Evolutionary conservation across 2,329 filamentous ascomycete species (phyloP).

Genomic region (Parastagonospora nodorum): DNA sequence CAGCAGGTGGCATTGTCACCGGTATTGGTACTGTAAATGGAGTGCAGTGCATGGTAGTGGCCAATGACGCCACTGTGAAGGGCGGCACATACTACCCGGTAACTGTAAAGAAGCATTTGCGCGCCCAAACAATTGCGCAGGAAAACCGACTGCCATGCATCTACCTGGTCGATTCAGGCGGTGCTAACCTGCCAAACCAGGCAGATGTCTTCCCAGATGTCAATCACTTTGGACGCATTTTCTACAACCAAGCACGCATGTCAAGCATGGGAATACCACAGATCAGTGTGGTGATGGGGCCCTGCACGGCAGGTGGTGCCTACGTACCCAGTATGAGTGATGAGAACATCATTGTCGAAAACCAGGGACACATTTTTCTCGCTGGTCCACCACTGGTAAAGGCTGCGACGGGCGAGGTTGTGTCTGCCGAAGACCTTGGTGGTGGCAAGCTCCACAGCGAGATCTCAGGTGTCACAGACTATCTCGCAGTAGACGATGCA

Average conservation of each 20-base stretch:
- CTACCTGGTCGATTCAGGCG: slow-evolving; percentile 94
- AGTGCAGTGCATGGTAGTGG: slow-evolving; percentile 89
- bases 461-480: slow-evolving; percentile 91
- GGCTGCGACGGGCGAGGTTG: slow-evolving; percentile 91
- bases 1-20: slow-evolving; percentile 88
- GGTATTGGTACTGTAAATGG: slow-evolving; percentile 90
- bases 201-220: slow-evolving; percentile 94
- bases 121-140: slow-evolving; percentile 86
- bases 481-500: slow-evolving; percentile 90
- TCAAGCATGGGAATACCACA: slow-evolving; percentile 87
- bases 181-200: slow-evolving; percentile 93
- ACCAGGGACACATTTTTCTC: slow-evolving; percentile 97
- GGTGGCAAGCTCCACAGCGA: slow-evolving; percentile 89
- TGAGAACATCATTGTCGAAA: slow-evolving; percentile 93
- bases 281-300: slow-evolving; percentile 94
- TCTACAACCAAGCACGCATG: slow-evolving; percentile 98
- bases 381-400: slow-evolving; percentile 94
- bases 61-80: slow-evolving; percentile 97
- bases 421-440: slow-evolving; percentile 87
- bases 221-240: slow-evolving; percentile 95
- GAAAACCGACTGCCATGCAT: slow-evolving; percentile 86
- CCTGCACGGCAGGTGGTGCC: slow-evolving; percentile 92
- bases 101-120: slow-evolving; percentile 95
- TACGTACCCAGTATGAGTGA: slow-evolving; percentile 98
- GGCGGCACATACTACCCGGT: slow-evolving; percentile 97